Evolutionary conservation across 2,329 filamentous ascomycete genomes (phyloP).

Genomic region (Botrytis squamosa): DNA sequence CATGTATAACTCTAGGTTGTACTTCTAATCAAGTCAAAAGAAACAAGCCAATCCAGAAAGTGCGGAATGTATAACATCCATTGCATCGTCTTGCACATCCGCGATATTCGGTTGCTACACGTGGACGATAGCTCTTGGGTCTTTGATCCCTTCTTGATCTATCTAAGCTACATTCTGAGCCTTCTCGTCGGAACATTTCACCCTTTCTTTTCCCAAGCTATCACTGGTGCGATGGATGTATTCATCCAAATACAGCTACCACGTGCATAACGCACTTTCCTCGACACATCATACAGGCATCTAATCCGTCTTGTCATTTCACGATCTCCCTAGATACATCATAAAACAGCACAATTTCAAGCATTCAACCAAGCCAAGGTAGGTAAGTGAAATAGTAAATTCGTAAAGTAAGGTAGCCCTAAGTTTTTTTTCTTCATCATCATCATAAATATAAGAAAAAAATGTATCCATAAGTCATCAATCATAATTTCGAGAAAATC

Average conservation of each 20-base stretch:
- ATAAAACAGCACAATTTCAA: background rate
- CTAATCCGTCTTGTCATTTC: background rate
- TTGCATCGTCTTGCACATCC: background rate
- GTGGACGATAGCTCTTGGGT: background rate
- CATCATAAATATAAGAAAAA: background rate
- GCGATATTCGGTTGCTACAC: background rate
- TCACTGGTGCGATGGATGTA: background rate
- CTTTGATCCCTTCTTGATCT: background rate
- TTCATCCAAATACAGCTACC: background rate
- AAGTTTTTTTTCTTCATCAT: background rate
- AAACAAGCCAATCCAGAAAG: background rate
- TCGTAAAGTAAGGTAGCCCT: conserved; percentile 18
- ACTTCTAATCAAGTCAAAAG: background rate
- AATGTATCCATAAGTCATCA: background rate
- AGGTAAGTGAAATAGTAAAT: background rate
- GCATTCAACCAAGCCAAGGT: background rate
- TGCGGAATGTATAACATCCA: background rate
- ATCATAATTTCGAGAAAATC: background rate
- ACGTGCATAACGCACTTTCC: background rate
- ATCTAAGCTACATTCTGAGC: background rate
- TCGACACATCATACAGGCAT: background rate
- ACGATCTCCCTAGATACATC: background rate
- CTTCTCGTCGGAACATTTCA: background rate
- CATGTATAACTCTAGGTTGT: background rate
- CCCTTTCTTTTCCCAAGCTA: background rate